Conservation (phyloP, 2,329 filamentous ascomycete genomes). For the Aspergillus fischeri region DNA sequence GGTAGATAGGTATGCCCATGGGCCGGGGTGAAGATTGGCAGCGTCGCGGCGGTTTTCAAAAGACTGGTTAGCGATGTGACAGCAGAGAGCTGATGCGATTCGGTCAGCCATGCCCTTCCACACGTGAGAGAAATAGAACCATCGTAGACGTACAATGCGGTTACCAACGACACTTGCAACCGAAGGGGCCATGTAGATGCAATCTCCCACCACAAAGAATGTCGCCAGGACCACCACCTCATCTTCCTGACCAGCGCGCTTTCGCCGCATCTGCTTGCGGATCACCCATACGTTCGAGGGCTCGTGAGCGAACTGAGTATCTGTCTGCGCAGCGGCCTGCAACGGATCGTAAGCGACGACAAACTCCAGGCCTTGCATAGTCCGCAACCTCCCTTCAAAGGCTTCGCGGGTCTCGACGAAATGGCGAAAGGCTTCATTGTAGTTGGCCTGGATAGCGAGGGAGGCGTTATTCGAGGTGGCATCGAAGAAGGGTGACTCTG, state of each 20-base stretch:
- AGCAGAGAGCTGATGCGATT: constrained; percentile 46
- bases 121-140: constrained; percentile 1
- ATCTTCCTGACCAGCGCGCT: constrained; percentile 41
- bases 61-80: constrained; percentile 54
- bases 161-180: constrained; percentile 55
- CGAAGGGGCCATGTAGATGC: constrained; percentile 59
- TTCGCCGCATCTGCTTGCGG: constrained; percentile 53
- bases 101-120: constrained; percentile 6
- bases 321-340: constrained; percentile 40
- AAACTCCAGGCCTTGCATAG: constrained; percentile 57
- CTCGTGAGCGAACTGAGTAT: constrained; percentile 41
- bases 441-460: constrained; percentile 49
- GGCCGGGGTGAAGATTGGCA: constrained; percentile 56
- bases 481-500: constrained; percentile 61
- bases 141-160: constrained; percentile 44
- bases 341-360: constrained; percentile 57
- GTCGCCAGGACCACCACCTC: constrained; percentile 53
- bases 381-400: constrained; percentile 53
- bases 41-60: constrained; percentile 49
- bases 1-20: constrained; percentile 58
- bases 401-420: constrained; percentile 52
- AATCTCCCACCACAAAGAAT: constrained; percentile 59
- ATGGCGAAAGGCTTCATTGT: constrained; percentile 46
- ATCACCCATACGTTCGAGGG: constrained; percentile 56
- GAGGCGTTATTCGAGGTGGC: constrained; percentile 57